phyloP scores from a whole-genome alignment of 768 basidiomycete genomes.

The Dacryopinax primogenitus region DNA sequence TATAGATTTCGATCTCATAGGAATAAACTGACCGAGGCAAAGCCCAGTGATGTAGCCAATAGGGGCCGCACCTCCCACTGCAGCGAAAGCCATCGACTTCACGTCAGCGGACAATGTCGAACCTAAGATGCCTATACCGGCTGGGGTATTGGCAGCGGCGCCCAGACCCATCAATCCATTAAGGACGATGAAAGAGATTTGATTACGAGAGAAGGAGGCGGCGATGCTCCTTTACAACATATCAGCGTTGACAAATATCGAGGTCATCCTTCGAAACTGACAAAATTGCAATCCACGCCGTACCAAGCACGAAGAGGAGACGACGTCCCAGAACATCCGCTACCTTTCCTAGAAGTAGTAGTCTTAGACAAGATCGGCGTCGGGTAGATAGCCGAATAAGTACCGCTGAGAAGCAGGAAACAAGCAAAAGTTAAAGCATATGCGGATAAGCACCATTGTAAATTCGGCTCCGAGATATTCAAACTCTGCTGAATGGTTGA shows the following conservation, averaged over 20 bases:
- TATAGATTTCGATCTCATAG: neutral
- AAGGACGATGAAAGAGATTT: constrained; percentile 1
- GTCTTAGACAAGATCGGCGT: neutral
- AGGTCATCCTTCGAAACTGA: neutral
- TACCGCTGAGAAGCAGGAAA: constrained; percentile 6
- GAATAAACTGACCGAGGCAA: neutral
- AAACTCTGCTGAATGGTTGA: neutral
- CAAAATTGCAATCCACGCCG: neutral
- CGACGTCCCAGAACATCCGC: neutral
- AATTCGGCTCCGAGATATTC: neutral
- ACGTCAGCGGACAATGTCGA: neutral
- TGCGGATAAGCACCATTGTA: constrained; percentile 4
- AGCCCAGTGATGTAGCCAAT: neutral
- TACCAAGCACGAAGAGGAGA: neutral
- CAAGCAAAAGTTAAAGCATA: neutral
- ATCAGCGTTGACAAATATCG: neutral
- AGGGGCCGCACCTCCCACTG: neutral
- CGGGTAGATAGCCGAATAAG: neutral
- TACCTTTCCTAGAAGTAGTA: neutral
- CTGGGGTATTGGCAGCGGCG: neutral
- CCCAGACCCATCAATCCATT: constrained; percentile 1
- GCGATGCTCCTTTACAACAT: neutral
- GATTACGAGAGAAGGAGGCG: neutral
- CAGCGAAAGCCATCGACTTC: neutral
- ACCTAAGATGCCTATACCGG: neutral